Conservation (phyloP, 164 flowering plant genomes). For the Macadamia tetraphylla region DNA sequence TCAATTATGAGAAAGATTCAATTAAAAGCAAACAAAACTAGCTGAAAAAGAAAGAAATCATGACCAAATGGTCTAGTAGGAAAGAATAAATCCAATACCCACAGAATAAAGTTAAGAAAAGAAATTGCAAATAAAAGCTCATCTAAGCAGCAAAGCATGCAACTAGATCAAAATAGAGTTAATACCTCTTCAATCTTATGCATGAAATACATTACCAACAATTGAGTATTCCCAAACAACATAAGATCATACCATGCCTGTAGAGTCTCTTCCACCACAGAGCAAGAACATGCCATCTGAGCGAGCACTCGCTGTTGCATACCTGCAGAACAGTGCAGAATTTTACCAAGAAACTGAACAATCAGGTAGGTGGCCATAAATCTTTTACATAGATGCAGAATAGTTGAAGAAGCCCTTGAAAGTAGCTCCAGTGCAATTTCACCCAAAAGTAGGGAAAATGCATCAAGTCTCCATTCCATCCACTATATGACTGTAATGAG, state of each 20-base stretch:
- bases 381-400: background rate
- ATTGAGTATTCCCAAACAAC: background rate
- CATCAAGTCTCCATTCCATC: no score
- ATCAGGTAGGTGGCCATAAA: background rate
- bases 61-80: no score
- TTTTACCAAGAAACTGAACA: background rate
- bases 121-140: no score
- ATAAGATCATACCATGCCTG: slow-evolving; percentile 60
- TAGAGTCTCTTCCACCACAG: slow-evolving; percentile 93
- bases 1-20: no score
- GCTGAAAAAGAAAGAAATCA: no score
- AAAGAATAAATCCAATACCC: no score
- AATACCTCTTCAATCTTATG: background rate
- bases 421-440: no score
- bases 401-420: background rate
- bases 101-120: no score
- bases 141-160: background rate
- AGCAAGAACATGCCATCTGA: slow-evolving; percentile 99
- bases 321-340: slow-evolving; percentile 43
- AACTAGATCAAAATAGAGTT: background rate
- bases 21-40: no score
- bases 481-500: no score
- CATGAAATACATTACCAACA: background rate
- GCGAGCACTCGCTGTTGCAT: slow-evolving; percentile 99
- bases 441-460: no score